Base-by-base conservation (phyloP, 768 basidiomycete species). In the Brasilioporus rufonigricans region DNA sequence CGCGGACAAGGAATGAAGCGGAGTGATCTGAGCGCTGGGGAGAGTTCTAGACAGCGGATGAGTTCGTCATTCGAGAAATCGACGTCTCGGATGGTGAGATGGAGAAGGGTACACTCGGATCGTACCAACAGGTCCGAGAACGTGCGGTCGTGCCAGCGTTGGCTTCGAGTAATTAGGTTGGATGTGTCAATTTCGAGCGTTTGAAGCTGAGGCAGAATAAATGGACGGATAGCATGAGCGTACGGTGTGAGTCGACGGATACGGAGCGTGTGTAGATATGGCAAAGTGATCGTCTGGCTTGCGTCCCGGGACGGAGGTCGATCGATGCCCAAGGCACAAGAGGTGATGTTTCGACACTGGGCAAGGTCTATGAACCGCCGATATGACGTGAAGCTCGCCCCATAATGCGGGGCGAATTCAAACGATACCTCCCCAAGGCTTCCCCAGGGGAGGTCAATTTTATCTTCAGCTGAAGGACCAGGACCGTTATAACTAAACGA, bases 31-130 rank as follows among this genome's bases (percentile, higher is more conserved):
- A 61, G 60, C 21, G 49, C 32, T 43, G 21, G 58, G 18, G 66
- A 55, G 31, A 50, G 46, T 14, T 46, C 38, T 18, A 67, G 57
- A 38, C 65, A 65, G 3, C 55, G 63, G 19, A 63, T 4, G 9
- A 68, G 31, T 18, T 66, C 66, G 10, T 58, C 44, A n/a, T 58
- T 57, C 10, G 66, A 48, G 49, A 67, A 61, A 29, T 58, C 18
- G 13, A 68, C 53, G 10, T 60, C 58, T 35, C 33, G 46, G 21
- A 65, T 59, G 21, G 60, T 58, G 7, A 62, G 55, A 6, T n/a
- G 49, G 39, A 43, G 53, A 21, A 66, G 63, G 4, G 21, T 8
- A 29, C 62, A 59, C 24, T 12, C 18, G 0, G 65, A 66, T 18
- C 65, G 59, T 8, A 26, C 12, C 53, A 66, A 43, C 23, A 65